phyloP scores from a whole-genome alignment of 129 eudicot species.

The Chrysanthemum seticuspe region DNA sequence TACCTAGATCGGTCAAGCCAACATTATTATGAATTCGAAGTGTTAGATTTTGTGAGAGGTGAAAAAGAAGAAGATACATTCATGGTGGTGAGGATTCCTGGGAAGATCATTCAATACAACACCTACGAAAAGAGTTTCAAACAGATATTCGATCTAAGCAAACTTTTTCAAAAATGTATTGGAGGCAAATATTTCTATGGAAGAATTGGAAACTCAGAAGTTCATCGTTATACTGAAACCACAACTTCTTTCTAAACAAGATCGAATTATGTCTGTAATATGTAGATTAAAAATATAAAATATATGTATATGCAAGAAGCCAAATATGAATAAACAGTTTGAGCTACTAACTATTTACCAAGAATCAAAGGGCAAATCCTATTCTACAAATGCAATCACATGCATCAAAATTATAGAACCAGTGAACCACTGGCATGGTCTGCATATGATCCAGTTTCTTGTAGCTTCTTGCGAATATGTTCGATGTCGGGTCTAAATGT shows the following conservation, averaged over 20 bases:
- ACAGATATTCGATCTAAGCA: background rate
- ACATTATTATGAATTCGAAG: background rate
- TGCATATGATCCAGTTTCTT: background rate
- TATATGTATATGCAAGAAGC: too few species aligned
- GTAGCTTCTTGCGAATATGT: conserved; percentile 12
- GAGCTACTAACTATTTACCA: background rate
- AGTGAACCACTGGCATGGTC: too few species aligned
- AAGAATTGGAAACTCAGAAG: too few species aligned
- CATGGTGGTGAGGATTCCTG: conserved; percentile 31
- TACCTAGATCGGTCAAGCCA: too few species aligned
- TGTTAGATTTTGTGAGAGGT: conserved; percentile 24
- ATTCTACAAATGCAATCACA: background rate
- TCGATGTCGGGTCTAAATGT: background rate
- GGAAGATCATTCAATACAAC: conserved; percentile 24
- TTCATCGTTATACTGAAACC: too few species aligned
- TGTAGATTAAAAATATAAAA: too few species aligned
- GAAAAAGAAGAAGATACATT: conserved; percentile 34
- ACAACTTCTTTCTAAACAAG: too few species aligned
- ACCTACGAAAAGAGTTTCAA: conserved; percentile 28
- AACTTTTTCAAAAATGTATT: too few species aligned
- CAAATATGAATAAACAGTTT: too few species aligned
- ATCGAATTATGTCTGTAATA: too few species aligned
- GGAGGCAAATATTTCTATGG: too few species aligned
- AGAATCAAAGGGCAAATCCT: background rate
- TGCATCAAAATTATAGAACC: too few species aligned